These are phyloP conservation scores for Malassezia arunalokei DNA, from an alignment of 1,284 basidiomycete genomes.

Conservation along the genomic window DNA sequence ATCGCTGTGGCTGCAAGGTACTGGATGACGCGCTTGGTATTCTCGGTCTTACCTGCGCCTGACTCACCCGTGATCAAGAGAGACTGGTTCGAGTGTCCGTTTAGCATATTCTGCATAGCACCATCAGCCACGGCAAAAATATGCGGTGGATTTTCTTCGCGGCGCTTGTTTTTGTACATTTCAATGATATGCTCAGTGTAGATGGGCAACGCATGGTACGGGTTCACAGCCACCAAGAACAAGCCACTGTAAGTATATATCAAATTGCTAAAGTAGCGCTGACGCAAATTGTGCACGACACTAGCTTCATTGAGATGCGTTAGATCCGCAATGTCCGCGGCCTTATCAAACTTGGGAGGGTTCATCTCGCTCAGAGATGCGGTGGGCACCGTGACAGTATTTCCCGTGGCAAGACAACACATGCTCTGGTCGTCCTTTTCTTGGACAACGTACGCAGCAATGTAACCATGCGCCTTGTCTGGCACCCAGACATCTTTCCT, in stretches of 20 bases:
- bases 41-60: conserved; percentile 97
- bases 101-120: conserved; percentile 97
- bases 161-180: conserved; percentile 78
- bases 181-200: conserved; percentile 85
- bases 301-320: conserved; percentile 97
- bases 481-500: conserved; percentile 85
- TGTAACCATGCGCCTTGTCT: conserved; percentile 73
- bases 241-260: conserved; percentile 95
- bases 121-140: conserved; percentile 94
- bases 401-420: conserved; percentile 55
- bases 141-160: conserved; percentile 92
- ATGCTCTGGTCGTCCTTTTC: conserved; percentile 57
- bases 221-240: conserved; percentile 96
- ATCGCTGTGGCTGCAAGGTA: conserved; percentile 95
- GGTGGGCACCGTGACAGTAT: conserved; percentile 51
- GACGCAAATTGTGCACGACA: conserved; percentile 87
- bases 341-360: conserved; percentile 93
- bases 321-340: conserved; percentile 94
- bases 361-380: conserved; percentile 52
- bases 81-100: conserved; percentile 91
- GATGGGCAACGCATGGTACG: conserved; percentile 81
- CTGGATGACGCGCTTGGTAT: conserved; percentile 99
- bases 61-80: conserved; percentile 99
- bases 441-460: conserved; percentile 74
- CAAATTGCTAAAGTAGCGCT: conserved; percentile 77